A percentile compares a stretch with the other conserved stretches of the same genome.
These are phyloP conservation scores for Nannochloropsis salina DNA, from an alignment of 108 stramenopile species.

Conservation along the genomic window DNA sequence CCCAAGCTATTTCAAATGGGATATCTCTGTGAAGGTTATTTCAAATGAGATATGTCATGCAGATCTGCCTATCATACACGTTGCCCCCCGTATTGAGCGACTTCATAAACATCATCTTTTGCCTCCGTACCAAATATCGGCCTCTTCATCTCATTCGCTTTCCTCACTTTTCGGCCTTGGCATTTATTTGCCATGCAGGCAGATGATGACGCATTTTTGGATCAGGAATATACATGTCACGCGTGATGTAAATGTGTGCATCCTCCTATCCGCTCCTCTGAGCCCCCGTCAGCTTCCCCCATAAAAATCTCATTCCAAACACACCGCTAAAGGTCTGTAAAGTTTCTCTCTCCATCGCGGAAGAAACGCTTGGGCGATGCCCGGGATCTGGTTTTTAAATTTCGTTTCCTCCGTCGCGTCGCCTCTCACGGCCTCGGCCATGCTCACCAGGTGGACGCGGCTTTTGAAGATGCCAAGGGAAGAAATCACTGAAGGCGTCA, in stretches of 20 bases:
- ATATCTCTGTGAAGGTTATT: no score
- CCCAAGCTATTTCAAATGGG: no score
- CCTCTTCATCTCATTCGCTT: background rate
- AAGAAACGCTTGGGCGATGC: background rate
- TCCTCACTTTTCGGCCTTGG: background rate
- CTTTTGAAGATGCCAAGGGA: background rate
- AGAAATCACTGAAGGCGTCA: background rate
- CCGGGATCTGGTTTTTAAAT: background rate
- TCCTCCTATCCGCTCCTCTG: background rate
- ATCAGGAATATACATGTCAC: no score
- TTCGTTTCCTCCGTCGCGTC: background rate
- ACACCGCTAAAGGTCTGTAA: background rate
- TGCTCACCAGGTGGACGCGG: background rate
- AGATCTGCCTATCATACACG: background rate
- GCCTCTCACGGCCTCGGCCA: background rate
- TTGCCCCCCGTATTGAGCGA: background rate
- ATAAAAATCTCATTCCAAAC: background rate
- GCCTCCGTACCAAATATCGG: background rate
- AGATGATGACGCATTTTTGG: background rate
- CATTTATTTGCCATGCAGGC: background rate
- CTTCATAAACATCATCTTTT: no score
- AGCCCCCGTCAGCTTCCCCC: background rate
- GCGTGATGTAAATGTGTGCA: background rate
- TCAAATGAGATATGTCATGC: background rate
- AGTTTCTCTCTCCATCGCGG: background rate